Percentiles rank a stretch among this genome's conserved stretches.
Evolutionary conservation across 106 monocot species (phyloP).

Genomic region (Cymbidium sinense): DNA sequence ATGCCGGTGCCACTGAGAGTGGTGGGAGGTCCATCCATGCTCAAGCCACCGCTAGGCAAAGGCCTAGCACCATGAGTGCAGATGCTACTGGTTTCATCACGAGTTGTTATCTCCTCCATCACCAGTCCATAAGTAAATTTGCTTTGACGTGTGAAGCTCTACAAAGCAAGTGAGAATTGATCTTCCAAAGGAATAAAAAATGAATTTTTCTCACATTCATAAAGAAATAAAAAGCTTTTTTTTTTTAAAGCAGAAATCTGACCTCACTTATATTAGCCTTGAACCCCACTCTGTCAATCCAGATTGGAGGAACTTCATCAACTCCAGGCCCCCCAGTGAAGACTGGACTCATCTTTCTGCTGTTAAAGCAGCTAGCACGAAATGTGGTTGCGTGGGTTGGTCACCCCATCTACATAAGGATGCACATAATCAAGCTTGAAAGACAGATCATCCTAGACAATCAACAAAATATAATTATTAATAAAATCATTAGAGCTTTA

Average conservation of each 20-base stretch:
- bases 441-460: constrained; percentile 77
- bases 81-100: constrained; percentile 83
- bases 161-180: constrained; percentile 7
- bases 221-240: not conserved
- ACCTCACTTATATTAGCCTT: constrained; percentile 99
- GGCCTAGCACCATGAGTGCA: constrained; percentile 84
- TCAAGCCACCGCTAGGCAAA: constrained; percentile 76
- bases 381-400: constrained; percentile 77
- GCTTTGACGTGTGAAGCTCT: constrained; percentile 87
- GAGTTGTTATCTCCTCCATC: constrained; percentile 88
- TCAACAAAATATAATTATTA: not conserved
- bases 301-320: constrained; percentile 85
- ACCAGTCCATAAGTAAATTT: constrained; percentile 96
- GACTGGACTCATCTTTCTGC: constrained; percentile 83
- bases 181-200: not conserved
- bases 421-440: constrained; percentile 98
- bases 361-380: constrained; percentile 82
- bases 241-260: not conserved
- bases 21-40: constrained; percentile 95
- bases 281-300: constrained; percentile 85
- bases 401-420: constrained; percentile 90
- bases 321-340: constrained; percentile 86
- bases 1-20: constrained; percentile 89
- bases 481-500: not conserved
- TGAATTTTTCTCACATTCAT: not conserved